These are phyloP conservation scores for Aspergillus aculeatus DNA, from an alignment of 2,329 filamentous ascomycete species.

Conservation along the genomic window DNA sequence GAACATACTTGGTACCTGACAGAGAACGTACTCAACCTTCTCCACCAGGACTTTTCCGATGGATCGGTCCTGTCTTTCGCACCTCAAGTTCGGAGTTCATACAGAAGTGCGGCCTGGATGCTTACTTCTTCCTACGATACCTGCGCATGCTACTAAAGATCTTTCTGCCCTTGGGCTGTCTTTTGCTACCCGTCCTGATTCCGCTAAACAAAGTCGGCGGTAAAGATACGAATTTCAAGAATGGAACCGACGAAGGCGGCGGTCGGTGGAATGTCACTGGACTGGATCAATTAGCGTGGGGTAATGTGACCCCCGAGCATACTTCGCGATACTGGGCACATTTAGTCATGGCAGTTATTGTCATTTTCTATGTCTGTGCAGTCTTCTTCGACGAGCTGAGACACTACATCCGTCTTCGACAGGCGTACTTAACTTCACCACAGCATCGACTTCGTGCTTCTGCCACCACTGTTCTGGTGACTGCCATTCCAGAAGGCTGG, in stretches of 20 bases:
- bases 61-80: slow-evolving; percentile 61
- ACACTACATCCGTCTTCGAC: slow-evolving; percentile 87
- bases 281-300: slow-evolving; percentile 81
- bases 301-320: slow-evolving; percentile 70
- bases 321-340: slow-evolving; percentile 79
- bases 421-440: slow-evolving; percentile 90
- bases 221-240: slow-evolving; percentile 56
- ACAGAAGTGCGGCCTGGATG: slow-evolving; percentile 90
- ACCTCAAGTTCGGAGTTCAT: slow-evolving; percentile 80
- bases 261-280: slow-evolving; percentile 58
- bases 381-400: slow-evolving; percentile 83
- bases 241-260: slow-evolving; percentile 31
- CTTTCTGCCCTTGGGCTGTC: slow-evolving; percentile 74
- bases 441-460: slow-evolving; percentile 92
- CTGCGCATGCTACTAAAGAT: slow-evolving; percentile 83
- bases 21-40: slow-evolving; percentile 77
- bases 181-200: slow-evolving; percentile 81
- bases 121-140: slow-evolving; percentile 96
- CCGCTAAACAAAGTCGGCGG: slow-evolving; percentile 79
- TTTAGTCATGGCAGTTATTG: slow-evolving; percentile 71
- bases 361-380: slow-evolving; percentile 80
- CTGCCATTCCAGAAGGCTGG: slow-evolving; percentile 88
- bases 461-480: slow-evolving; percentile 91
- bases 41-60: slow-evolving; percentile 56
- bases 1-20: slow-evolving; percentile 83